phyloP scores from a whole-genome alignment of 306 rosid genomes.

The Crotalaria pallida region DNA sequence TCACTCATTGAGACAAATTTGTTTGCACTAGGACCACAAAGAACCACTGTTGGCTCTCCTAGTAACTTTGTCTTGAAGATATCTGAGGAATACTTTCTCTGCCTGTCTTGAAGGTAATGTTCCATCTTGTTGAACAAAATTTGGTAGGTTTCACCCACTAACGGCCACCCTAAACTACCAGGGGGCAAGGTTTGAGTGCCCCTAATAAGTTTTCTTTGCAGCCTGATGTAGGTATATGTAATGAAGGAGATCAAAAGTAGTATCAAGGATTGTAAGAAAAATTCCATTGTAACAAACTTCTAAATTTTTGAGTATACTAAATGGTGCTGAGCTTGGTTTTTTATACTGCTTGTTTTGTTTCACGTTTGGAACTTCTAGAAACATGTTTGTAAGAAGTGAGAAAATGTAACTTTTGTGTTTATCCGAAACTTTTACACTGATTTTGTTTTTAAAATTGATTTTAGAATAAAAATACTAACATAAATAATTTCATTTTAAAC shows the following conservation, averaged over 20 bases:
- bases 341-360: too few species aligned
- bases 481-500: too few species aligned
- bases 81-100: conserved; percentile 40
- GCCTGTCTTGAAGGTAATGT: conserved; percentile 35
- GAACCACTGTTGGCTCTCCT: conserved; percentile 53
- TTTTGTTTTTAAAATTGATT: too few species aligned
- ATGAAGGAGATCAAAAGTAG: conserved; percentile 19
- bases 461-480: too few species aligned
- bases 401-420: too few species aligned
- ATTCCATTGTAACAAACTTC: conserved; percentile 8
- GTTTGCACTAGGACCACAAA: conserved; percentile 55
- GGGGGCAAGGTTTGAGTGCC: conserved; percentile 43
- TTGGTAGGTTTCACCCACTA: conserved; percentile 48
- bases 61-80: conserved; percentile 54
- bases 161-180: conserved; percentile 63
- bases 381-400: too few species aligned
- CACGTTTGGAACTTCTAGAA: too few species aligned
- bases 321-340: background rate
- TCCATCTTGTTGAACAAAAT: conserved; percentile 42
- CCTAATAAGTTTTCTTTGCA: background rate
- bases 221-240: background rate
- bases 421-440: too few species aligned
- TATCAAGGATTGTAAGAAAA: conserved; percentile 15
- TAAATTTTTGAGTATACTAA: background rate
- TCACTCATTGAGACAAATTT: conserved; percentile 54